A percentile compares a stretch with the other conserved stretches of the same genome.
Evolutionary conservation across 306 rosid species (phyloP).

Genomic region (Mimosa bimucronata): DNA sequence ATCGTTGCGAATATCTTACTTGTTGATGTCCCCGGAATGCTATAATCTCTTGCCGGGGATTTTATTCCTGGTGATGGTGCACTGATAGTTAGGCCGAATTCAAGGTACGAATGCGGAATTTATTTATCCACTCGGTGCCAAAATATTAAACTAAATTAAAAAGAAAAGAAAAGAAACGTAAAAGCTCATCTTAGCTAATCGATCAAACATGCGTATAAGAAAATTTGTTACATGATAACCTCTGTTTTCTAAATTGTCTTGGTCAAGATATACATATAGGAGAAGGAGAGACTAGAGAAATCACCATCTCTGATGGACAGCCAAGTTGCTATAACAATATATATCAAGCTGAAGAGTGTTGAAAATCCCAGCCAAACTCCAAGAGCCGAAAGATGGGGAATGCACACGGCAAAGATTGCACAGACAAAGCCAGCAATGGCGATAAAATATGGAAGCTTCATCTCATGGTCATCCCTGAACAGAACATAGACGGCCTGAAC

Average conservation of each 20-base stretch:
- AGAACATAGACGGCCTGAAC: constrained; percentile 76
- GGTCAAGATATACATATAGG: neutral
- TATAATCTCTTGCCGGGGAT: constrained; percentile 73
- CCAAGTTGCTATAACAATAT: constrained; percentile 55
- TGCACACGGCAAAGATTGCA: constrained; percentile 72
- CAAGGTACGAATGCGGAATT: neutral
- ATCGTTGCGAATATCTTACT: constrained; percentile 70
- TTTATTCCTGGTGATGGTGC: constrained; percentile 51
- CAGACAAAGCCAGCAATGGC: constrained; percentile 74
- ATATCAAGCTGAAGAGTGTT: constrained; percentile 67
- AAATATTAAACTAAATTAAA: neutral
- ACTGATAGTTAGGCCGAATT: constrained; percentile 26
- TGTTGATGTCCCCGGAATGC: constrained; percentile 52
- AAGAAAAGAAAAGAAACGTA: neutral
- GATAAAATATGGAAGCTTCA: constrained; percentile 91
- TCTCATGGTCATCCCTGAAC: constrained; percentile 55
- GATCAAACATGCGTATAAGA: neutral
- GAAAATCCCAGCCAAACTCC: constrained; percentile 90
- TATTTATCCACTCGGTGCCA: neutral
- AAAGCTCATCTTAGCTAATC: neutral
- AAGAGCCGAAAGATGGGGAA: constrained; percentile 93
- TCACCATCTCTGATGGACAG: constrained; percentile 82
- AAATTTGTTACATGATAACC: neutral
- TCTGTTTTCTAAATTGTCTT: neutral
- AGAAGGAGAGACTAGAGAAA: constrained; percentile 10